Evolutionary conservation across 176 grass and related monocot species (phyloP).

Genomic region (Cymbopogon citratus): DNA sequence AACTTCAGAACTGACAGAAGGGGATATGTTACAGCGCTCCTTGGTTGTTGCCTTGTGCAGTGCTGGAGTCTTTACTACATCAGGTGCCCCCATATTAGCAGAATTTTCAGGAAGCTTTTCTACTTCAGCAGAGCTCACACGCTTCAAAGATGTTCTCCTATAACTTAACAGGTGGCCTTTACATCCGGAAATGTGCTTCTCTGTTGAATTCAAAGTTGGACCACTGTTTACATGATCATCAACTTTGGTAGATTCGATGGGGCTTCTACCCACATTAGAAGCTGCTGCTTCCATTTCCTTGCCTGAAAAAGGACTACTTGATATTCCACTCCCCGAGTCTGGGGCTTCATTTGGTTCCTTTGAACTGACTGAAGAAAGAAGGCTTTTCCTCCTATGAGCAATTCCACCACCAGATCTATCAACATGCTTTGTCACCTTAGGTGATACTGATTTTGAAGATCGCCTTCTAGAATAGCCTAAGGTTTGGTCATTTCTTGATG

Average conservation of each 20-base stretch:
- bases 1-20: constrained; percentile 28
- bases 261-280: constrained; percentile 22
- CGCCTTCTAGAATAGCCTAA: constrained; percentile 45
- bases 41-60: not conserved
- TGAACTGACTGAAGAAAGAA: constrained; percentile 22
- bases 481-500: constrained; percentile 8
- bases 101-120: constrained; percentile 16
- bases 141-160: constrained; percentile 48
- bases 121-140: constrained; percentile 33
- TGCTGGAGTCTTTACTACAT: constrained; percentile 10
- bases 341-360: constrained; percentile 18
- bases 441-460: constrained; percentile 39
- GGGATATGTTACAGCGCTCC: not conserved
- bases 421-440: not conserved
- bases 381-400: constrained; percentile 37
- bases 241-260: not conserved
- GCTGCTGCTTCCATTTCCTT: constrained; percentile 26
- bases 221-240: not conserved
- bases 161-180: constrained; percentile 31
- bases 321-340: constrained; percentile 9
- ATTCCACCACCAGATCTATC: not conserved
- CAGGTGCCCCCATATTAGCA: constrained; percentile 1
- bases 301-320: constrained; percentile 21
- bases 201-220: not conserved
- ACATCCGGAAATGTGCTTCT: constrained; percentile 15